Evolutionary conservation across 768 basidiomycete genomes (phyloP), one percentile per base, ranked within the genome.

Genomic region (Hypholoma fasciculare): DNA sequence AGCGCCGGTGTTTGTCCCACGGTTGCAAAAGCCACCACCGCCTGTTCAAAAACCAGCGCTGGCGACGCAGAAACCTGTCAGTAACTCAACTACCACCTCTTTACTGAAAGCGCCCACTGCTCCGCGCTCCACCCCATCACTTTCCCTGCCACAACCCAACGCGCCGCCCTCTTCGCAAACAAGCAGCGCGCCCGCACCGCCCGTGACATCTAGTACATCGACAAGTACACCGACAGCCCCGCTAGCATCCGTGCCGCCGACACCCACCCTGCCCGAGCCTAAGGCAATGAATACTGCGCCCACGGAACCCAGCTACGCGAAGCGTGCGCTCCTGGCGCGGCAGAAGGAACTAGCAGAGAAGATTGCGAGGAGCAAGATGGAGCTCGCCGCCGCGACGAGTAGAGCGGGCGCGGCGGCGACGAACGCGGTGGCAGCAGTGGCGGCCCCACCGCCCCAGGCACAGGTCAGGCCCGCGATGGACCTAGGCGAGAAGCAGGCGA

Each of bases 341-440:
- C 76, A 78, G 52, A 79, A 74, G 67, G 79, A 80, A 37, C 64
- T 81, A 27, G 78, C 81, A 61, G 76, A 78, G 56, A 69, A 71
- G 55, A 78, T 80, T 42, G 67, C 74, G 3, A 65, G 66, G 57
- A 73, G 70, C 46, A 76, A 74, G 62, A 34, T 67, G 59, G 78
- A 79, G 64, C 66, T 77, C 26, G 72, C 56, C 9, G 48, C 59
- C n/a, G 44, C 60, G 16, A n/a, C 61, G 36, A 49, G n/a, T 13
- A 52, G 36, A 34, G 6, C 36, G 19, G 37, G 37, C 13, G 27
- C 52, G n/a, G n/a, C n/a, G n/a, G n/a, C n/a, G n/a, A n/a, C n/a
- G n/a, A n/a, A n/a, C n/a, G n/a, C n/a, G 14, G n/a, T 43, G 7
- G 13, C 52, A 7, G 20, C 53, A 9, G 26, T 8, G 17, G 1